A percentile compares a stretch with the other conserved stretches of the same genome.
These are phyloP conservation scores for Neofusicoccum kwambonambiense DNA, from an alignment of 2,329 filamentous ascomycete genomes.

Conservation along the genomic window DNA sequence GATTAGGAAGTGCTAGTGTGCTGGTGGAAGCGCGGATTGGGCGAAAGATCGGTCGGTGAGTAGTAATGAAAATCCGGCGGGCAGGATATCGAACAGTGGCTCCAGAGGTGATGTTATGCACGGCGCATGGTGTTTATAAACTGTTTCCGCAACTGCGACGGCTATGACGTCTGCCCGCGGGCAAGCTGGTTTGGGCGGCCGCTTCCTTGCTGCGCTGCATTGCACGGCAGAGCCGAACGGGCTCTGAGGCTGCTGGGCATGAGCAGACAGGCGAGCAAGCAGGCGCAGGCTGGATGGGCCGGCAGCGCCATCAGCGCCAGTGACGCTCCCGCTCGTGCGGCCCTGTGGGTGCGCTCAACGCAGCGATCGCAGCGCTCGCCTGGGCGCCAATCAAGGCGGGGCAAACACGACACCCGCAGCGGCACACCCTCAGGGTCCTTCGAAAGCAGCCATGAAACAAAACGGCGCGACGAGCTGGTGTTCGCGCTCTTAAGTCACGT, in stretches of 20 bases:
- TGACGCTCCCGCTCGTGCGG: background rate
- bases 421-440: conserved; percentile 5
- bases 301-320: background rate
- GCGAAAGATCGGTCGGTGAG: background rate
- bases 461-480: conserved; percentile 1
- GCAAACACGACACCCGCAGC: background rate
- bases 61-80: background rate
- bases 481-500: background rate
- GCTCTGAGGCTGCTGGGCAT: background rate
- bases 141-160: background rate
- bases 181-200: conserved; percentile 6
- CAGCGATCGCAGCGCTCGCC: background rate
- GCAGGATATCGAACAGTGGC: background rate
- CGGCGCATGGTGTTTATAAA: conserved; percentile 4
- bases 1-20: background rate
- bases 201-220: background rate
- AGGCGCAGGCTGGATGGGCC: background rate
- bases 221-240: background rate
- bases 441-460: conserved; percentile 4
- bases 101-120: background rate
- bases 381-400: conserved; percentile 12
- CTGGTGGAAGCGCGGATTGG: background rate
- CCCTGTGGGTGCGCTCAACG: background rate
- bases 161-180: conserved; percentile 10
- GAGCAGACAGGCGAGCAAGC: background rate